Evolutionary conservation across 2,329 filamentous ascomycete genomes (phyloP).

Genomic region (Colletotrichum limetticola): DNA sequence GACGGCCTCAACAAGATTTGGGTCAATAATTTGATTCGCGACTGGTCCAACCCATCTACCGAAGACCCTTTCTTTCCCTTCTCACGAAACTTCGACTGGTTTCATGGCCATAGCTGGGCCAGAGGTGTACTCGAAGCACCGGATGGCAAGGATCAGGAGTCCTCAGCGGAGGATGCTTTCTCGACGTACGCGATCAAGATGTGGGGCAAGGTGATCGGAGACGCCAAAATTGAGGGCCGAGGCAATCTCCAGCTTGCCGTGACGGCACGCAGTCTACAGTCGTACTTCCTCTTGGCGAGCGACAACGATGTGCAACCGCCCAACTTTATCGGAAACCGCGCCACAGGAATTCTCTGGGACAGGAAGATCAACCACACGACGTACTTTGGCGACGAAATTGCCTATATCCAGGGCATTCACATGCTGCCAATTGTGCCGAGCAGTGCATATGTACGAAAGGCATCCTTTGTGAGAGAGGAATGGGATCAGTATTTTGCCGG

Average conservation of each 20-base stretch:
- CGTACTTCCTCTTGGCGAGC: conserved; percentile 78
- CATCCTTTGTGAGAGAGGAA: conserved; percentile 76
- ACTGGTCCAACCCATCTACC: conserved; percentile 74
- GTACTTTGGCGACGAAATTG: conserved; percentile 70
- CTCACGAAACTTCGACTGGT: conserved; percentile 84
- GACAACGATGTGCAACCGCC: conserved; percentile 72
- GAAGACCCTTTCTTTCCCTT: conserved; percentile 78
- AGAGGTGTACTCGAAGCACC: conserved; percentile 72
- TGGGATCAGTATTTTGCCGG: conserved; percentile 60
- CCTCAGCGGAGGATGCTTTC: conserved; percentile 84
- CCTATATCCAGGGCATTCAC: conserved; percentile 74
- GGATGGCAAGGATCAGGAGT: conserved; percentile 80
- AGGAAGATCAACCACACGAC: conserved; percentile 89
- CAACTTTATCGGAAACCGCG: conserved; percentile 68
- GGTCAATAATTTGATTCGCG: conserved; percentile 81
- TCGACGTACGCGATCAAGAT: conserved; percentile 83
- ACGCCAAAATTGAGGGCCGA: conserved; percentile 76
- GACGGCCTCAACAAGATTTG: conserved; percentile 61
- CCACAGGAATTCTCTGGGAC: conserved; percentile 73
- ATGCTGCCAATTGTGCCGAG: conserved; percentile 76
- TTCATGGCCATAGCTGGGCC: conserved; percentile 85
- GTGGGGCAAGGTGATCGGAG: conserved; percentile 79
- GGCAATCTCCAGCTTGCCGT: conserved; percentile 82
- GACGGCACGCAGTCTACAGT: conserved; percentile 72
- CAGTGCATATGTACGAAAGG: conserved; percentile 69